Evolutionary conservation across 2,329 filamentous ascomycete species (phyloP).

Genomic region (Ophiostoma piceae): DNA sequence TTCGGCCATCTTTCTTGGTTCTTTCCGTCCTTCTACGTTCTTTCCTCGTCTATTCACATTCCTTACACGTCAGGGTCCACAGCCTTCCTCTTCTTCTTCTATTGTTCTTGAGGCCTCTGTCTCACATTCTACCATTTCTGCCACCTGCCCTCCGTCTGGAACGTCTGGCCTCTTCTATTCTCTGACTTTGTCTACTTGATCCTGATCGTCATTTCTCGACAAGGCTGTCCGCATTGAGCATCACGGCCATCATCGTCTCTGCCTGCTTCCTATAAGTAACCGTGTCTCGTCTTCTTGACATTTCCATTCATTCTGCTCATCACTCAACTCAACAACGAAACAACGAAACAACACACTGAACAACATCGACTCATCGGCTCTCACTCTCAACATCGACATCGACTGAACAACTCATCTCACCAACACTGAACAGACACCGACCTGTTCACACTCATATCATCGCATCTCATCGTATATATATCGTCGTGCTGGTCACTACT

Average conservation of each 20-base stretch:
- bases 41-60: conserved; percentile 15
- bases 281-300: neutral
- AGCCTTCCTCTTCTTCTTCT: neutral
- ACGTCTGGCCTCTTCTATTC: conserved; percentile 23
- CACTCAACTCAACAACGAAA: neutral
- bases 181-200: neutral
- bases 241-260: neutral
- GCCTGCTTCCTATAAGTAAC: neutral
- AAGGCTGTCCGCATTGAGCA: neutral
- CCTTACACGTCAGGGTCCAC: conserved; percentile 8
- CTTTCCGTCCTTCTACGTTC: neutral
- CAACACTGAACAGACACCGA: neutral
- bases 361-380: neutral
- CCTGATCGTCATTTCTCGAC: neutral
- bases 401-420: neutral
- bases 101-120: neutral
- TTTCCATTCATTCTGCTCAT: neutral
- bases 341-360: too few species aligned
- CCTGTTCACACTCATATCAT: conserved; percentile 3
- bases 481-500: conserved; percentile 8
- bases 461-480: neutral
- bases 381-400: neutral
- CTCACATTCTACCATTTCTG: neutral
- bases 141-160: conserved; percentile 21
- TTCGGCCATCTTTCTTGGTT: neutral